A percentile compares a stretch with the other conserved stretches of the same genome.
Conservation (phyloP, 2,329 filamentous ascomycete species). For the Chrysoporthe puriensis region DNA sequence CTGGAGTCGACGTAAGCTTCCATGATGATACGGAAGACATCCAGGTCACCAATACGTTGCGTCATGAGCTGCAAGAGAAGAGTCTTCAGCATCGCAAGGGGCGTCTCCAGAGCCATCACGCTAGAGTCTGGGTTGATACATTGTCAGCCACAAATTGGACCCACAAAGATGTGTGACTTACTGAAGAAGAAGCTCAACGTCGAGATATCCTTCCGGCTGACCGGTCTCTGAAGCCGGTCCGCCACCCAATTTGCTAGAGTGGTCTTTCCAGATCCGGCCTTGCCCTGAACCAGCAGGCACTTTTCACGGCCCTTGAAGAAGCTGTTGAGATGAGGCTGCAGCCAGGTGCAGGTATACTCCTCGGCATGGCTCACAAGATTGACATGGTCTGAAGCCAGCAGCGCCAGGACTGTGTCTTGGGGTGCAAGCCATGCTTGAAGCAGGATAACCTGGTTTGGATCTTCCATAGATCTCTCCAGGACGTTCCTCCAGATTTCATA, state of each 20-base stretch:
- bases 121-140: neutral
- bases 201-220: constrained; percentile 3
- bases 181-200: constrained; percentile 15
- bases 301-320: constrained; percentile 14
- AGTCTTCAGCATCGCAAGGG: constrained; percentile 7
- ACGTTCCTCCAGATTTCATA: constrained; percentile 1
- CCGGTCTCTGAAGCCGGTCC: constrained; percentile 6
- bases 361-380: constrained; percentile 11
- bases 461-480: neutral
- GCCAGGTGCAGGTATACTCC: constrained; percentile 12
- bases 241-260: constrained; percentile 10
- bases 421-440: constrained; percentile 10
- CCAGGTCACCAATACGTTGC: constrained; percentile 1
- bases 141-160: neutral
- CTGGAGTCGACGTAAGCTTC: neutral
- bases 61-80: constrained; percentile 10
- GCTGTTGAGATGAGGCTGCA: constrained; percentile 11
- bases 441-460: neutral
- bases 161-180: neutral
- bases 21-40: constrained; percentile 9
- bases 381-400: constrained; percentile 2
- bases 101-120: constrained; percentile 10
- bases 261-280: constrained; percentile 8
- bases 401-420: constrained; percentile 6
- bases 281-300: constrained; percentile 9